These are phyloP conservation scores for Aspergillus cejpii DNA, from an alignment of 2,329 filamentous ascomycete species.

Conservation along the genomic window DNA sequence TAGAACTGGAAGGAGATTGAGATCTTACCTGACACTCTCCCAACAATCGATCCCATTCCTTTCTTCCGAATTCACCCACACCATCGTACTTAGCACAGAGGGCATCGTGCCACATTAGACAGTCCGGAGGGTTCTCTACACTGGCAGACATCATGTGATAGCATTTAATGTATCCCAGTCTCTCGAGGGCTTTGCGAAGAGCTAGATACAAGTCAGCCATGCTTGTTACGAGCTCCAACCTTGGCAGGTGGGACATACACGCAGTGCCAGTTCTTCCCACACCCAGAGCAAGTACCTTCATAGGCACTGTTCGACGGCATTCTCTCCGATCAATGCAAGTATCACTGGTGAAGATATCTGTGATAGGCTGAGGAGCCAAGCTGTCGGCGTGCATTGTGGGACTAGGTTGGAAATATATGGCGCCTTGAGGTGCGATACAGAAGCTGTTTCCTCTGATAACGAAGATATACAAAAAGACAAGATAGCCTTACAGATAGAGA, in stretches of 20 bases:
- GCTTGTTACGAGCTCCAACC: neutral
- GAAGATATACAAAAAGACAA: neutral
- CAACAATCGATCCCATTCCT: conserved; percentile 63
- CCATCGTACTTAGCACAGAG: conserved; percentile 58
- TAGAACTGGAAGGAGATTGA: neutral
- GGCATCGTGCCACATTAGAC: conserved; percentile 64
- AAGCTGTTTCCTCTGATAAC: neutral
- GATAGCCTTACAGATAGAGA: neutral
- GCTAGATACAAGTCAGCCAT: conserved; percentile 36
- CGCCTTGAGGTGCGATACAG: conserved; percentile 4
- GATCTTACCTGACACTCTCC: conserved; percentile 50
- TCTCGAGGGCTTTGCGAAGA: conserved; percentile 58
- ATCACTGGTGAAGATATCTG: conserved; percentile 53
- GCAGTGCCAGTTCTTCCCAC: conserved; percentile 65
- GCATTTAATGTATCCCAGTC: conserved; percentile 60
- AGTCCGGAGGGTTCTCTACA: conserved; percentile 62
- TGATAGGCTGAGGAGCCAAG: conserved; percentile 37
- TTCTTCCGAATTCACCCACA: conserved; percentile 55
- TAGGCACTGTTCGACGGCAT: conserved; percentile 61
- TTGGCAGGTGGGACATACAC: conserved; percentile 44
- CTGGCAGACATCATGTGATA: conserved; percentile 69
- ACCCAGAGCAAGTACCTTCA: conserved; percentile 65
- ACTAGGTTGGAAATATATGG: neutral
- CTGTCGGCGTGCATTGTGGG: conserved; percentile 34
- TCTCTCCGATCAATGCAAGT: conserved; percentile 61